Evolutionary conservation across 2,329 filamentous ascomycete species (phyloP), one percentile per base, ranked within the genome.

Genomic region (Curvularia eragrostidis): DNA sequence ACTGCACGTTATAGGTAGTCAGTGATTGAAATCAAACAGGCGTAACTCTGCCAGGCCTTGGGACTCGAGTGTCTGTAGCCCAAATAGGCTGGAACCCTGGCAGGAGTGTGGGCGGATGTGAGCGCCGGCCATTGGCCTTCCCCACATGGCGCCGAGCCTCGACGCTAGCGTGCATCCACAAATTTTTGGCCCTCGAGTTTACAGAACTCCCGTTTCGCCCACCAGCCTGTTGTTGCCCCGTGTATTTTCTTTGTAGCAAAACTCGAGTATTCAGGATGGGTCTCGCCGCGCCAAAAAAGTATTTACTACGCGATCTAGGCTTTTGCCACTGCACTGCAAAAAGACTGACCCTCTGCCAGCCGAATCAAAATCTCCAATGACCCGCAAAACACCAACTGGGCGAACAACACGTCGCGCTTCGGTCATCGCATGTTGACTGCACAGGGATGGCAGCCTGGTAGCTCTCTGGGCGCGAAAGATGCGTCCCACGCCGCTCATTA

Each of bases 351-450:
- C 32, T 23, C 52, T 26, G 59, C 65, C 67, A 87, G 84, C 69
- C 82, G 80, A 68, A 83, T 83, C 47, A 96, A 94, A 80, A 88
- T 98, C 73, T 90, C 89, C 65, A 85, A 90, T 75, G 95, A 99
- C 78, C 95, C 95, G 7, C 97, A 98, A 80, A 99, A 98, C 78
- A 97, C 91, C 47, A 87, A 86, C 83, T 99, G 95, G 95, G 88
- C 89, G 55, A 88, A 89, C 70, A 89, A 93, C 74, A 91, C 89
- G 64, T 85, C 85, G 55, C 89, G 87, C 52, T 98, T 95, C 76
- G 95, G 95, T 67, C 93, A 97, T 76, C 91, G 88, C 73, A 94
- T 98, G 66, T 87, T 99, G 72, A 87, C 89, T 48, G 84, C 89
- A 15, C 93, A 97, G 71, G 95, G 95, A 64, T 99, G 95, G 95